These are phyloP conservation scores for Ampelocalamus luodianensis DNA, from an alignment of 176 grass and related monocot genomes.

Conservation along the genomic window DNA sequence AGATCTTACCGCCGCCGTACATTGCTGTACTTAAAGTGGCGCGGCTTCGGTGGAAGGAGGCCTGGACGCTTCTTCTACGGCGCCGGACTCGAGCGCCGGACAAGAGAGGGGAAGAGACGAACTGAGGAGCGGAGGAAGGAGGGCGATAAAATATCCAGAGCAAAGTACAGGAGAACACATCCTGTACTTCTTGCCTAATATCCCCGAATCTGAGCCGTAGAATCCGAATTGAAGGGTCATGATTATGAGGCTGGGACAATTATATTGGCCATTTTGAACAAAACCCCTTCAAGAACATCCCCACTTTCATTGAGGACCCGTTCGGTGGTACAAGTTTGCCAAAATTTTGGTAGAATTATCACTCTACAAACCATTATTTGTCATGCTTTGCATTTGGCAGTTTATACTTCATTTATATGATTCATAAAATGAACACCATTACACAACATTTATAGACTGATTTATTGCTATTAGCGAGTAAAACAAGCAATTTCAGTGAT, in stretches of 20 bases:
- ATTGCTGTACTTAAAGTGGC: constrained; percentile 46
- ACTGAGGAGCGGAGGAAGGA: background rate
- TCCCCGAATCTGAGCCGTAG: background rate
- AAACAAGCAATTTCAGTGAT: background rate
- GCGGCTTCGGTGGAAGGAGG: background rate
- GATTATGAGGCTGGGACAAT: background rate
- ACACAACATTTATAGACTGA: too few species aligned
- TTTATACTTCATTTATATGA: too few species aligned
- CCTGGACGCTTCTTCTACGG: background rate
- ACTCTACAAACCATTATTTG: too few species aligned
- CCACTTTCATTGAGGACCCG: too few species aligned
- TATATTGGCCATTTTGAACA: background rate
- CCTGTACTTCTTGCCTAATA: background rate
- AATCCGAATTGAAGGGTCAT: background rate
- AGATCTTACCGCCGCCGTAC: constrained; percentile 92
- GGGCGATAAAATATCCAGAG: background rate
- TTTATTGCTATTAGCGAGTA: background rate
- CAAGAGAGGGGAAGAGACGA: too few species aligned
- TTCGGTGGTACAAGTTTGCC: too few species aligned
- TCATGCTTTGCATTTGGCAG: too few species aligned
- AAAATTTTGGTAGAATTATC: too few species aligned
- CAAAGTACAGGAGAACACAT: too few species aligned
- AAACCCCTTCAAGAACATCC: too few species aligned
- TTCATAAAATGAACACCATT: too few species aligned
- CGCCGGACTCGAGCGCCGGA: too few species aligned